A percentile compares a stretch with the other conserved stretches of the same genome.
Evolutionary conservation across 2,329 filamentous ascomycete species (phyloP).

Genomic region (Neonectria ditissima): DNA sequence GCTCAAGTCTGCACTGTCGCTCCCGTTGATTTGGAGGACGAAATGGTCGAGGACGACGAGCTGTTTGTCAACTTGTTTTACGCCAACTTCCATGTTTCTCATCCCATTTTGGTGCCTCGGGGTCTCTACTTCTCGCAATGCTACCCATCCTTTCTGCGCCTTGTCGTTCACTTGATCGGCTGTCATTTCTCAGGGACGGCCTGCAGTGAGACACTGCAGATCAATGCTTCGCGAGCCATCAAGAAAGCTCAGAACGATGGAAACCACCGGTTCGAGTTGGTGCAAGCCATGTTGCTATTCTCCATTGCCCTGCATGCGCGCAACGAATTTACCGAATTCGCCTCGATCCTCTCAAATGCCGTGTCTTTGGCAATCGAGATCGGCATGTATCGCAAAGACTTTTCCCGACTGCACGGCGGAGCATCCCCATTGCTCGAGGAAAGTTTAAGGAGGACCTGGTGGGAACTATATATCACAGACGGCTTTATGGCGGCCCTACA

Average conservation of each 20-base stretch:
- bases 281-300: constrained; percentile 18
- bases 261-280: not conserved
- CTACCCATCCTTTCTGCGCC: constrained; percentile 29
- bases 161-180: constrained; percentile 37
- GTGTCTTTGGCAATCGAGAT: constrained; percentile 34
- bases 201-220: constrained; percentile 25
- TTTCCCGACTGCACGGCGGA: constrained; percentile 9
- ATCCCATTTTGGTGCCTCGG: constrained; percentile 35
- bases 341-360: not conserved
- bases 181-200: constrained; percentile 35
- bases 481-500: constrained; percentile 35
- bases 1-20: not conserved
- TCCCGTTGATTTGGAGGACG: not conserved
- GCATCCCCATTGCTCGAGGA: constrained; percentile 31
- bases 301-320: constrained; percentile 18
- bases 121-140: constrained; percentile 25
- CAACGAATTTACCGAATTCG: constrained; percentile 2
- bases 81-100: constrained; percentile 40
- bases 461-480: constrained; percentile 41
- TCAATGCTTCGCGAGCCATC: constrained; percentile 6
- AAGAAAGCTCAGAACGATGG: constrained; percentile 2
- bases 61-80: constrained; percentile 36
- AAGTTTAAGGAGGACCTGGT: constrained; percentile 40
- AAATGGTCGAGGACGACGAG: constrained; percentile 30
- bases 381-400: constrained; percentile 34